Percentiles rank a stretch among this genome's conserved stretches.
Conservation (phyloP, 306 rosid species). For the Vigna unguiculata region DNA sequence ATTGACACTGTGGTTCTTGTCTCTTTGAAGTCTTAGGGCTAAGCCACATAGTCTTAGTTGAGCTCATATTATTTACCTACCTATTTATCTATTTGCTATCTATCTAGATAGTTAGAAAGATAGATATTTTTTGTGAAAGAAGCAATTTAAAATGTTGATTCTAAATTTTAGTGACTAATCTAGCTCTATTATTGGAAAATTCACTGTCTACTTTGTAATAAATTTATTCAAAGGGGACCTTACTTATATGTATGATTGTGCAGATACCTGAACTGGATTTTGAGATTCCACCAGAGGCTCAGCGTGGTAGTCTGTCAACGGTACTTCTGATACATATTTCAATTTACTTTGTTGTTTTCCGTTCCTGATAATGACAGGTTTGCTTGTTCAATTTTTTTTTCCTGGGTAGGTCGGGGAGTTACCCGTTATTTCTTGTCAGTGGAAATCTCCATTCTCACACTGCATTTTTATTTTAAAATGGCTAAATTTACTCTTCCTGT, state of each 20-base stretch:
- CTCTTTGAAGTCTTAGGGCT: background rate
- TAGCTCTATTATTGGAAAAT: slow-evolving; percentile 29
- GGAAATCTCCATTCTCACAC: background rate
- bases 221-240: slow-evolving; percentile 24
- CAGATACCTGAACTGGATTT: slow-evolving; percentile 95
- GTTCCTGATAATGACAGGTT: slow-evolving; percentile 8
- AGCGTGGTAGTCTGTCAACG: slow-evolving; percentile 88
- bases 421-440: slow-evolving; percentile 23
- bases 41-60: background rate
- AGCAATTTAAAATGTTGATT: background rate
- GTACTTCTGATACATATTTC: slow-evolving; percentile 55
- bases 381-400: background rate
- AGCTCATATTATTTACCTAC: background rate
- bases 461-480: slow-evolving; percentile 21
- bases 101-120: background rate
- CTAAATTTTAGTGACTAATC: background rate
- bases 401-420: background rate
- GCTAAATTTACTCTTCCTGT: background rate
- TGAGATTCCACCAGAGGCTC: slow-evolving; percentile 97
- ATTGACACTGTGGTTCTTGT: background rate
- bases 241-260: slow-evolving; percentile 44
- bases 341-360: slow-evolving; percentile 9
- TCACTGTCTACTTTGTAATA: slow-evolving; percentile 3
- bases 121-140: slow-evolving; percentile 8
- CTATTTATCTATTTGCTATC: background rate